Base-by-base conservation (phyloP, 1,139 yeast species). In the Taphrina betulina region DNA sequence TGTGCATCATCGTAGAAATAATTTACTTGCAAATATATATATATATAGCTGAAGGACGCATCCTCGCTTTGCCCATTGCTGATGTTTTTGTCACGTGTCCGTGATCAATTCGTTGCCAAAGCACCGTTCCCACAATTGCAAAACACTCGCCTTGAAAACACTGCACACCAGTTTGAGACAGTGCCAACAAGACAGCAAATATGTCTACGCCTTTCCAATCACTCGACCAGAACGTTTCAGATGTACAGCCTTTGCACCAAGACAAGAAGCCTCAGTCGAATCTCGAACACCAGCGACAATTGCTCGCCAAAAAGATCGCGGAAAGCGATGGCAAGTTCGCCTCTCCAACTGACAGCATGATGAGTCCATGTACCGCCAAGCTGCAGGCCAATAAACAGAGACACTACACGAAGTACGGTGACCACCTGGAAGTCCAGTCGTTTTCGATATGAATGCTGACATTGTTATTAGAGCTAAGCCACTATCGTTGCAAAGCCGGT, bases 291-390 rank as follows among this genome's bases (percentile, higher is more conserved):
- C 60, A 48, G 31, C 31, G 54, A 24, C 58, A 57, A 19, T 35
- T 57, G 14, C 28, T 57, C 35, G 40, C 42, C 12, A 37, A 53
- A 42, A 59, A 44, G 40, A 24, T 38, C 16, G 45, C 43, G 29
- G 56, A 31, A n/a, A 41, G 54, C 23, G 44, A 44, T 35, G 54
- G 50, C 14, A 36, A 41, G 38, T 41, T 65, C 59, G 79, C 81
- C 5, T 78, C 83, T 3, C 84, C 84, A 35, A 79, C 83, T 1
- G 83, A 79, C 64, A 74, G 71, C 53, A 63, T 79, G 62, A 68
- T 80, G 68, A 78, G 82, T 16, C 84, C 84, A 31, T 78, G 83
- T 63, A 75, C 82, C 4, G 76, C 77, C 56, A 79, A 78, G 65
- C 67, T 80, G 58, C 77, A 68, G 61, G 76, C 76, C 45, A 80